phyloP scores from a whole-genome alignment of 2,329 filamentous ascomycete genomes.

The Arthrobotrys entomopaga region DNA sequence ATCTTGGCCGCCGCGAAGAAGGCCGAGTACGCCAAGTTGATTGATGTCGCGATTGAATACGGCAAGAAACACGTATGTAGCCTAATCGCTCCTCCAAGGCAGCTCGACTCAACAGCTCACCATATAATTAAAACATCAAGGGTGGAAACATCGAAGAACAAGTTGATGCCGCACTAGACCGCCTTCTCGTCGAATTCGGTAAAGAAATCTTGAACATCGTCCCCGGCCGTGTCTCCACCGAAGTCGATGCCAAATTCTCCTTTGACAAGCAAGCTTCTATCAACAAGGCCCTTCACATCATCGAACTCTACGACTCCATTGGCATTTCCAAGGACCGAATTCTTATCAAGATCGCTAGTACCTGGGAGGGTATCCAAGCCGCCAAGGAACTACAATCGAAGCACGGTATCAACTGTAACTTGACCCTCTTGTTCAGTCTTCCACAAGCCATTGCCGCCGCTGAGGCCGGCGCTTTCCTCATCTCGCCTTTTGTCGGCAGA shows the following conservation, averaged over 20 bases:
- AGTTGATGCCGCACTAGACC: conserved; percentile 90
- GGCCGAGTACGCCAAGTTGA: conserved; percentile 90
- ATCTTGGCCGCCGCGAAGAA: conserved; percentile 99
- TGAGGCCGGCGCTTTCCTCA: conserved; percentile 94
- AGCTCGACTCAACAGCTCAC: not conserved
- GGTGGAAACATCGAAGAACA: conserved; percentile 76
- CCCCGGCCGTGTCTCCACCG: conserved; percentile 97
- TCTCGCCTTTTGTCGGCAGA: conserved; percentile 98
- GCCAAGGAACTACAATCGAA: conserved; percentile 95
- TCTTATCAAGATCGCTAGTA: conserved; percentile 98
- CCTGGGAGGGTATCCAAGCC: conserved; percentile 99
- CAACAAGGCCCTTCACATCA: conserved; percentile 95
- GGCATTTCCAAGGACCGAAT: conserved; percentile 93
- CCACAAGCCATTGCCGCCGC: conserved; percentile 95
- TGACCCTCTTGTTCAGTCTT: conserved; percentile 98
- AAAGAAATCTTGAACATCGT: conserved; percentile 97
- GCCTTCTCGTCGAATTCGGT: conserved; percentile 96
- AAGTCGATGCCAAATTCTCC: conserved; percentile 95
- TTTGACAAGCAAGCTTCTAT: conserved; percentile 94
- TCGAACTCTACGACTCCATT: conserved; percentile 94
- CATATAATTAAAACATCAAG: conserved; percentile 60
- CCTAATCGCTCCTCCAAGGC: not conserved
- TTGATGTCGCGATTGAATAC: conserved; percentile 83
- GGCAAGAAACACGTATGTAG: conserved; percentile 75
- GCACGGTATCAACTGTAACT: conserved; percentile 97